phyloP scores from a whole-genome alignment of 768 basidiomycete species.

The Amanita molliuscula region DNA sequence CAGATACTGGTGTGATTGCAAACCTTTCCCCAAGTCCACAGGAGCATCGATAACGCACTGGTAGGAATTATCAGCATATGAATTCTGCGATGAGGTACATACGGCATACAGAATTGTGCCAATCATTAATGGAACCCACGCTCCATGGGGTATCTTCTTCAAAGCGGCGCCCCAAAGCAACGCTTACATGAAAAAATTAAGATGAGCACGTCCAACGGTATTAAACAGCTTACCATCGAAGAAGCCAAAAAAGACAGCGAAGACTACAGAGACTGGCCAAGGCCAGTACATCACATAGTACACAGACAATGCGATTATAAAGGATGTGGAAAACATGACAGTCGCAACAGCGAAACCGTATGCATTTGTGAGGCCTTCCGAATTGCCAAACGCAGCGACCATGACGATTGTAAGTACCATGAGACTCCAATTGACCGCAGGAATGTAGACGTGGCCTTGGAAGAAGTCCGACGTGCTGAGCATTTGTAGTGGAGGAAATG shows the following conservation, averaged over 20 bases:
- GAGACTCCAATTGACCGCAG: slow-evolving; percentile 48
- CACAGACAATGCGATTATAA: slow-evolving; percentile 48
- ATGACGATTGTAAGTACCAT: slow-evolving; percentile 43
- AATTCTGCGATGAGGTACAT: background rate
- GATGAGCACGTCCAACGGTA: background rate
- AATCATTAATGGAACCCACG: slow-evolving; percentile 57
- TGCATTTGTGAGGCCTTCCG: slow-evolving; percentile 46
- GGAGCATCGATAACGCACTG: slow-evolving; percentile 36
- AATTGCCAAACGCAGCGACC: slow-evolving; percentile 47
- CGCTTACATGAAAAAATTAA: slow-evolving; percentile 10
- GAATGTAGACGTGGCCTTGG: slow-evolving; percentile 62
- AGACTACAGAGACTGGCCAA: slow-evolving; percentile 29
- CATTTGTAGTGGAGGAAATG: slow-evolving; percentile 48
- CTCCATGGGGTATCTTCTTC: slow-evolving; percentile 52
- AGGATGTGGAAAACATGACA: slow-evolving; percentile 53
- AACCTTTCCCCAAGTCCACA: slow-evolving; percentile 62
- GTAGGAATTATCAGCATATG: background rate
- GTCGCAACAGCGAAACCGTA: slow-evolving; percentile 56
- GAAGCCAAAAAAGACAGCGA: slow-evolving; percentile 49
- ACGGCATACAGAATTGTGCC: slow-evolving; percentile 36
- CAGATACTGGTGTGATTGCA: background rate
- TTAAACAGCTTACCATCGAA: slow-evolving; percentile 36
- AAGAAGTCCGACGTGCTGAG: slow-evolving; percentile 48
- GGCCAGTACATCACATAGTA: slow-evolving; percentile 42
- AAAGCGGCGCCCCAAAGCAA: slow-evolving; percentile 58